These are phyloP conservation scores for Rhodotorula sphaerocarpa DNA, from an alignment of 768 basidiomycete genomes.

Conservation along the genomic window DNA sequence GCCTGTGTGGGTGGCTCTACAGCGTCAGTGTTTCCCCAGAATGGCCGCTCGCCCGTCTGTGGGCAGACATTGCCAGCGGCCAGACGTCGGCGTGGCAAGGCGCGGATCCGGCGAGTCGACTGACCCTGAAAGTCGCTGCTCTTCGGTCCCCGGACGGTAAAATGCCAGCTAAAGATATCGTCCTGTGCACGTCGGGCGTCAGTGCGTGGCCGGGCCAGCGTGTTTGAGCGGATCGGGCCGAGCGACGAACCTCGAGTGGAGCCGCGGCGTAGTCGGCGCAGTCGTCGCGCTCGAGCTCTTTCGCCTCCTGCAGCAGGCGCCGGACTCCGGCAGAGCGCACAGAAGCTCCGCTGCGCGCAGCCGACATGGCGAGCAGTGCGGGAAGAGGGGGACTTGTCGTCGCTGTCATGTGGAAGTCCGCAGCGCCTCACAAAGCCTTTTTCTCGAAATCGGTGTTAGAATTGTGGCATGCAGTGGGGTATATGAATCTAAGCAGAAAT, in stretches of 20 bases:
- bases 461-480: too few species aligned
- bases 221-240: too few species aligned
- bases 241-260: conserved; percentile 55
- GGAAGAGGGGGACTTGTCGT: too few species aligned
- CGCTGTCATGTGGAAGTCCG: too few species aligned
- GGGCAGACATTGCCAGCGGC: too few species aligned
- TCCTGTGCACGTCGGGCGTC: conserved; percentile 49
- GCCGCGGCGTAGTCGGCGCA: conserved; percentile 77
- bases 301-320: conserved; percentile 92
- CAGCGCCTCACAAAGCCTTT: too few species aligned
- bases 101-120: background rate
- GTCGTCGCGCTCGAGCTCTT: conserved; percentile 75
- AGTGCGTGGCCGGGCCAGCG: background rate
- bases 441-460: too few species aligned
- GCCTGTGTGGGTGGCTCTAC: conserved; percentile 63
- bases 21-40: background rate
- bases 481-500: too few species aligned
- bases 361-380: background rate
- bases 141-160: conserved; percentile 76
- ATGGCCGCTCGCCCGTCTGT: too few species aligned
- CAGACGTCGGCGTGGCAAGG: background rate
- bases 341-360: background rate
- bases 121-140: conserved; percentile 66
- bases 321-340: conserved; percentile 47
- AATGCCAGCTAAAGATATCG: conserved; percentile 74